A percentile compares a stretch with the other conserved stretches of the same genome.
phyloP scores from a whole-genome alignment of 163 green algal species.

The Scenedesmus sp. region DNA sequence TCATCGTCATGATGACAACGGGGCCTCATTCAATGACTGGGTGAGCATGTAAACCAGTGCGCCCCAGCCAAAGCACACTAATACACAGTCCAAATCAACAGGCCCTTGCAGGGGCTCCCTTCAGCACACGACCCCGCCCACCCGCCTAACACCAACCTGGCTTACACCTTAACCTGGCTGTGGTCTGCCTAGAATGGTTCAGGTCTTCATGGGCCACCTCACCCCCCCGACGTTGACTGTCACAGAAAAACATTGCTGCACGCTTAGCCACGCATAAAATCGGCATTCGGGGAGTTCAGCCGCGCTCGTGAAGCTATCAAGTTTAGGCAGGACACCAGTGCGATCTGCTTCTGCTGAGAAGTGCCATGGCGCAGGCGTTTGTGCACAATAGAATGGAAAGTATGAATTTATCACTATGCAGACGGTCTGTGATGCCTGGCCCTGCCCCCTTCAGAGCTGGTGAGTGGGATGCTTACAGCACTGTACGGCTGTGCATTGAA shows the following conservation, averaged over 20 bases:
- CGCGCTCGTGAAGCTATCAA: background rate
- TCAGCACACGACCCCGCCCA: too few relatives aligned
- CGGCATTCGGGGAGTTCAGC: background rate
- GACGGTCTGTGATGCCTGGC: background rate
- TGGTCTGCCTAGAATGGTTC: background rate
- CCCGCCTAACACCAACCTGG: too few relatives aligned
- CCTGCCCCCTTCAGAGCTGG: background rate
- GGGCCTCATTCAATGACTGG: too few relatives aligned
- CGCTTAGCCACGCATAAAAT: background rate
- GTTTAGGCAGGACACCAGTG: slow-evolving; percentile 3
- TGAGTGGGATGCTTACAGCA: background rate
- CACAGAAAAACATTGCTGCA: background rate
- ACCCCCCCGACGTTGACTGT: background rate
- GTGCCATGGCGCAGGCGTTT: background rate
- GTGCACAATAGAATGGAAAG: background rate
- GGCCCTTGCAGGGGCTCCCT: too few relatives aligned
- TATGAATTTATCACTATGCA: background rate
- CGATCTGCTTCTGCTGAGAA: background rate
- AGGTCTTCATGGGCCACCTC: background rate
- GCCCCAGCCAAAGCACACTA: too few relatives aligned
- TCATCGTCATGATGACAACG: too few relatives aligned
- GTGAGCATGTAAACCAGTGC: too few relatives aligned
- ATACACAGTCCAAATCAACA: too few relatives aligned
- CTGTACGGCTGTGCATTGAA: background rate
- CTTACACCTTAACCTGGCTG: background rate